Base-by-base conservation (phyloP, 495 filamentous ascomycete genomes). In the Alectoria sarmentosa region DNA sequence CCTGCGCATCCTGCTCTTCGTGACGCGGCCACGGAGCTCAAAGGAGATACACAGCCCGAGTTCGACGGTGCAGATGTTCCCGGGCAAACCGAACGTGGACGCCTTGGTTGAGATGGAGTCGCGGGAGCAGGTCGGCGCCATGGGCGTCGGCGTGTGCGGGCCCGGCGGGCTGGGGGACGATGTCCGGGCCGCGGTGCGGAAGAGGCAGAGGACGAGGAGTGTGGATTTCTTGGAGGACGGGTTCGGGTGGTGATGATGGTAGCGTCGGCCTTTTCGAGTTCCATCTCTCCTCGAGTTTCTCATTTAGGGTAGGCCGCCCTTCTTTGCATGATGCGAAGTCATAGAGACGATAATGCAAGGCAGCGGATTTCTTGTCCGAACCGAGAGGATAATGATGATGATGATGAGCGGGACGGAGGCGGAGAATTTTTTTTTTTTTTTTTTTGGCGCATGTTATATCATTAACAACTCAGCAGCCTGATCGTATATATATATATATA, bases 81-180 rank as follows among this genome's bases (percentile, higher is more conserved):
- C 87, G 9, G 90, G 90, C 4, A 83, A 90, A 61, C 94, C 94
- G 14, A 89, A 94, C 70, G 84, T 96, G 61, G 82, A 87, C 34
- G 86, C 87, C 4, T 74, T 96, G 37, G 75, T 96, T 34, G 81
- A 83, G 26, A 87, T 88, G 80, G 91, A 96, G 75, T 83, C 89
- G 26, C 82, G 85, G 69, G 82, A 84, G 65, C 89, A 90, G 73
- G 73, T 90, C 39, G 94, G 94, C 28, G 90, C 92, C 7, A 92
- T 96, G 88, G 88, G 83, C n/a, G 92, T 97, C 61, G 83, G 87
- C 32, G 90, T 96, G 21, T 96, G 93, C 67, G 93, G 93, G 21
- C 91, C 90, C 21, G 93, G 93, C 11, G 79, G 83, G 30, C 74
- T 98, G 68, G 87, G 86, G 32, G 93, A 97, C 72, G 90, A 95